Evolutionary conservation across 2,329 filamentous ascomycete species (phyloP).

Genomic region (Epichloe elymi): DNA sequence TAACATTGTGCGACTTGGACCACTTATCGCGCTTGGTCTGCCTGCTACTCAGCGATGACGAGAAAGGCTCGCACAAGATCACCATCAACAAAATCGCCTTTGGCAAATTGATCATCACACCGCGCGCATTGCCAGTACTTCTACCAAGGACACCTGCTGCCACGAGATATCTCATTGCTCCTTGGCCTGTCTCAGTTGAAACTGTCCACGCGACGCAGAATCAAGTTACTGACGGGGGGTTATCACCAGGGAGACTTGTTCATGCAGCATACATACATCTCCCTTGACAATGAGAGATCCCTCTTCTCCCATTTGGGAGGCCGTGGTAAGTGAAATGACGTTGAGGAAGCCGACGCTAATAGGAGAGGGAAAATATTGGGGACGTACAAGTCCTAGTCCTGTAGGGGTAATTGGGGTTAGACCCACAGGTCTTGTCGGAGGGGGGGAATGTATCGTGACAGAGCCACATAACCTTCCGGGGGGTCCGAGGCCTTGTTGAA

Average conservation of each 20-base stretch:
- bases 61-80: not conserved
- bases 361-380: too few relatives aligned
- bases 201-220: not conserved
- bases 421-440: too few relatives aligned
- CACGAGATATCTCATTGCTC: not conserved
- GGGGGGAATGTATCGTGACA: too few relatives aligned
- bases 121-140: not conserved
- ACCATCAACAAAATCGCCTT: not conserved
- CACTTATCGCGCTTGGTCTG: too few relatives aligned
- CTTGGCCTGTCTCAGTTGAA: slow-evolving; percentile 2
- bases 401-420: too few relatives aligned
- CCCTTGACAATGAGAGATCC: not conserved
- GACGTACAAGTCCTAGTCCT: too few relatives aligned
- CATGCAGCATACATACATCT: not conserved
- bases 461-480: too few relatives aligned
- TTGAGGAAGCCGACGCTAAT: not conserved
- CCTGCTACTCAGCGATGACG: not conserved
- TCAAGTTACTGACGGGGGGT: not conserved
- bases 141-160: too few relatives aligned
- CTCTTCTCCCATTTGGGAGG: not conserved
- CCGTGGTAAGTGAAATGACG: not conserved
- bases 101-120: not conserved
- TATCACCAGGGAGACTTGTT: not conserved
- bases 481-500: too few relatives aligned
- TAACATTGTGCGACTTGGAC: not conserved